phyloP scores from a whole-genome alignment of 805 yeast genomes.

The Candida manassasensis region DNA sequence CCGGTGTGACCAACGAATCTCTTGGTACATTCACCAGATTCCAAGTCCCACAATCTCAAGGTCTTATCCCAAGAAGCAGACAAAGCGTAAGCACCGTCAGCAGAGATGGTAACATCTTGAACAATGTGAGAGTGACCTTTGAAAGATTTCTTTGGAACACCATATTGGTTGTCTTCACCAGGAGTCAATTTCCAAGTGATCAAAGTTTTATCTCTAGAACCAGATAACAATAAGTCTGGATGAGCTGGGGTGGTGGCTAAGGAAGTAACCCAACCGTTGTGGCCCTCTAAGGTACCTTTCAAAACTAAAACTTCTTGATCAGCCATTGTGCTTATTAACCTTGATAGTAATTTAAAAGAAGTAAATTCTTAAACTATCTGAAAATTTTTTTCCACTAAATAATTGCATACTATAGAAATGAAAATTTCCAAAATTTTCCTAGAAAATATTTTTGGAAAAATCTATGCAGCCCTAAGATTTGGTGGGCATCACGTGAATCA shows the following conservation, averaged over 20 bases:
- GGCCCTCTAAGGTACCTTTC: slow-evolving; percentile 98
- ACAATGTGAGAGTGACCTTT: slow-evolving; percentile 99
- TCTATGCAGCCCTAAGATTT: no score
- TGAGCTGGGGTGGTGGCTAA: slow-evolving; percentile 96
- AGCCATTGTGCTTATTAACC: slow-evolving; percentile 46
- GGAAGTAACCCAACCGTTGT: slow-evolving; percentile 89
- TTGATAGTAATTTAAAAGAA: slow-evolving; percentile 4
- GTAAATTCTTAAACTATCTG: slow-evolving; percentile 5
- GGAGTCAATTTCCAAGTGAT: slow-evolving; percentile 96
- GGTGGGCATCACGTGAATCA: no score
- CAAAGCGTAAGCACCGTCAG: slow-evolving; percentile 96
- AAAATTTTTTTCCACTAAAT: slow-evolving; percentile 4
- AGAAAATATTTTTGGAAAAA: slow-evolving; percentile 1
- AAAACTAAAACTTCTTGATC: slow-evolving; percentile 95
- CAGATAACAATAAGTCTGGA: slow-evolving; percentile 97
- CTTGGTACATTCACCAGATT: slow-evolving; percentile 86
- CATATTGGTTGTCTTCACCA: slow-evolving; percentile 89
- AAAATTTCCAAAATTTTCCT: slow-evolving; percentile 1
- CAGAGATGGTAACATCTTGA: slow-evolving; percentile 94
- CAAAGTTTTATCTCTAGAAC: slow-evolving; percentile 97
- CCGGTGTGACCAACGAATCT: slow-evolving; percentile 98
- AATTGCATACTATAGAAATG: slow-evolving; percentile 1
- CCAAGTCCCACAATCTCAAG: slow-evolving; percentile 96
- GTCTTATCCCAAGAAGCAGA: slow-evolving; percentile 99
- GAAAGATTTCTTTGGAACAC: slow-evolving; percentile 96